phyloP scores from a whole-genome alignment of 2,329 filamentous ascomycete genomes.

The Penicillium sp. region DNA sequence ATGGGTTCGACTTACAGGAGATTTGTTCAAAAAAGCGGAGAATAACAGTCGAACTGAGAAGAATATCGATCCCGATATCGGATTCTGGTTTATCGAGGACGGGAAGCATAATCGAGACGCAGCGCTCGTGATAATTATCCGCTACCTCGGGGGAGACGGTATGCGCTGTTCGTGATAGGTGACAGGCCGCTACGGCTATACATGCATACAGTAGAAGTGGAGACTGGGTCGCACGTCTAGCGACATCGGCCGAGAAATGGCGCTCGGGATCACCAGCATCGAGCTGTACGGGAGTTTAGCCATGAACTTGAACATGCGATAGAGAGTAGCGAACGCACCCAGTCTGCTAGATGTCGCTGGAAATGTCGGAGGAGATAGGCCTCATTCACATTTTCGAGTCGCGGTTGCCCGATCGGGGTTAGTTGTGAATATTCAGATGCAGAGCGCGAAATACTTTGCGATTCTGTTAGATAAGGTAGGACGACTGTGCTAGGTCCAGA shows the following conservation, averaged over 20 bases:
- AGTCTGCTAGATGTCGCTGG: conserved; percentile 32
- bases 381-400: conserved; percentile 31
- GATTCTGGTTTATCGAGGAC: conserved; percentile 32
- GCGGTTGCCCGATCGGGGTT: conserved; percentile 22
- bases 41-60: conserved; percentile 36
- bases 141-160: conserved; percentile 29
- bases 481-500: conserved; percentile 9
- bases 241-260: conserved; percentile 33
- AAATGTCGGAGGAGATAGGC: conserved; percentile 37
- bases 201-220: conserved; percentile 36
- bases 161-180: conserved; percentile 33
- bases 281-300: conserved; percentile 25
- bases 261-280: conserved; percentile 34
- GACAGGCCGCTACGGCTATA: conserved; percentile 35
- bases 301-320: background rate
- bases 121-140: conserved; percentile 37
- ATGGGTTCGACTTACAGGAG: conserved; percentile 26
- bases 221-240: conserved; percentile 31
- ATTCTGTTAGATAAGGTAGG: conserved; percentile 14
- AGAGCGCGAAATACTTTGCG: conserved; percentile 15
- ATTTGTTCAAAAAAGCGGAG: conserved; percentile 39
- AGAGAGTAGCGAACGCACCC: conserved; percentile 21
- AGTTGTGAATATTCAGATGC: conserved; percentile 20
- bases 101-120: conserved; percentile 36
- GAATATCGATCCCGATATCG: conserved; percentile 33